Evolutionary conservation across 108 stramenopile genomes (phyloP).

Genomic region (Heterococcus sp.): DNA sequence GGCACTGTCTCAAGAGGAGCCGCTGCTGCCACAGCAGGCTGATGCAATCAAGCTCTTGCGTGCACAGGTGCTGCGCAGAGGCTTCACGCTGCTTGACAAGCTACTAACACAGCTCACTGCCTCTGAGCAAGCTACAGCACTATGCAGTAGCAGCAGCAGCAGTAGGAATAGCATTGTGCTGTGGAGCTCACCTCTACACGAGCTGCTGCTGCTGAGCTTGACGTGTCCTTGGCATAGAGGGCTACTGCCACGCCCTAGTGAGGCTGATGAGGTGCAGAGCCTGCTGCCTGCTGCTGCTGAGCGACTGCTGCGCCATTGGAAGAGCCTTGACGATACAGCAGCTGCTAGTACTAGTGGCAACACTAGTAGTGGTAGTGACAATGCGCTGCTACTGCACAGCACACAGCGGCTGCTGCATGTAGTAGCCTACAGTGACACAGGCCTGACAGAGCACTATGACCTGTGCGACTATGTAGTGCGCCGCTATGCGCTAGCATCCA

Average conservation of each 20-base stretch:
- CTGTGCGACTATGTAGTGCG: not conserved
- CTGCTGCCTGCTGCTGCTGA: slow-evolving; percentile 28
- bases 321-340: slow-evolving; percentile 11
- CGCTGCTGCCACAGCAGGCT: slow-evolving; percentile 3
- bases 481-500: not conserved
- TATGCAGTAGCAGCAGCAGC: too few relatives aligned
- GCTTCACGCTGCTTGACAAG: slow-evolving; percentile 16
- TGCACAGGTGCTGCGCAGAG: slow-evolving; percentile 10
- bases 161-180: too few relatives aligned
- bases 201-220: not conserved
- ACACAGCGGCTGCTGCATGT: too few relatives aligned
- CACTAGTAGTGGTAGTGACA: too few relatives aligned
- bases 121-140: too few relatives aligned
- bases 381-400: too few relatives aligned
- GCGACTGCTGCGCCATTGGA: slow-evolving; percentile 34
- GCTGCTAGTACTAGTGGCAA: not conserved
- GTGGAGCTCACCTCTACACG: too few relatives aligned
- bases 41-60: slow-evolving; percentile 16
- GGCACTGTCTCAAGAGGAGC: too few relatives aligned
- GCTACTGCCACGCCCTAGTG: not conserved
- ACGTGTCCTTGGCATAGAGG: not conserved
- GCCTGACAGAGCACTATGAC: not conserved
- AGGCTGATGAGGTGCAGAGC: not conserved
- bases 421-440: too few relatives aligned
- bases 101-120: too few relatives aligned